Percentiles rank a stretch among this genome's conserved stretches.
These are phyloP conservation scores for Aspergillus glaucus DNA, from an alignment of 2,329 filamentous ascomycete species.

Conservation along the genomic window DNA sequence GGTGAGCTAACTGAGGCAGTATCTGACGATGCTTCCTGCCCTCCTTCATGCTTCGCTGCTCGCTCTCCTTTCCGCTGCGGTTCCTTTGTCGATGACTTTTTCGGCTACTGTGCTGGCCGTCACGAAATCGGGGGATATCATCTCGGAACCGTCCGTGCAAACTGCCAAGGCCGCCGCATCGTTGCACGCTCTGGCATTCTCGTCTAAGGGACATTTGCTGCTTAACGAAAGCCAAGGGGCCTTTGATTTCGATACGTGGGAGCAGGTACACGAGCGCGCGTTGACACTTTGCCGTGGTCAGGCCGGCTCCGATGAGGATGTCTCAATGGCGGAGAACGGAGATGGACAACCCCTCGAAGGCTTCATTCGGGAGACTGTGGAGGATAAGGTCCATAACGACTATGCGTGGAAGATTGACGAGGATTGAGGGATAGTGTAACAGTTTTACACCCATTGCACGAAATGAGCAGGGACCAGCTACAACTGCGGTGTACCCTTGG, in stretches of 20 bases:
- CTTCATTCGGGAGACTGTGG: slow-evolving; percentile 58
- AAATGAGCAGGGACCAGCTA: too few relatives aligned
- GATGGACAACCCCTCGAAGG: slow-evolving; percentile 44
- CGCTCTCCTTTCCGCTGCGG: slow-evolving; percentile 71
- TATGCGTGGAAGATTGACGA: slow-evolving; percentile 35
- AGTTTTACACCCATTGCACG: too few relatives aligned
- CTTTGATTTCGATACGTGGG: slow-evolving; percentile 73
- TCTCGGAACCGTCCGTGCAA: slow-evolving; percentile 57
- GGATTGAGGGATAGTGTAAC: slow-evolving; percentile 18
- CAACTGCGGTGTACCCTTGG: too few relatives aligned
- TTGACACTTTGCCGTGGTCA: slow-evolving; percentile 57
- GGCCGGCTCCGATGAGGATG: slow-evolving; percentile 38
- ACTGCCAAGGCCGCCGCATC: slow-evolving; percentile 61
- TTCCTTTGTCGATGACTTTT: slow-evolving; percentile 70
- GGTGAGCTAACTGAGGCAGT: slow-evolving; percentile 43
- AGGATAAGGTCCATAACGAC: slow-evolving; percentile 46
- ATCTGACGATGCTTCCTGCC: slow-evolving; percentile 71
- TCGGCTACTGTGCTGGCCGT: slow-evolving; percentile 61
- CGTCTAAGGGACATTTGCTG: slow-evolving; percentile 65
- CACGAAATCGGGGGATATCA: slow-evolving; percentile 35
- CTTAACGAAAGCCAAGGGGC: slow-evolving; percentile 74
- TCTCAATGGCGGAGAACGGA: slow-evolving; percentile 38
- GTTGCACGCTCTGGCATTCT: slow-evolving; percentile 77
- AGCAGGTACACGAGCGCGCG: slow-evolving; percentile 60
- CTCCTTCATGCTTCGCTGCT: slow-evolving; percentile 74